Base-by-base conservation (phyloP, 768 basidiomycete genomes). In the Podaxis pistillaris region DNA sequence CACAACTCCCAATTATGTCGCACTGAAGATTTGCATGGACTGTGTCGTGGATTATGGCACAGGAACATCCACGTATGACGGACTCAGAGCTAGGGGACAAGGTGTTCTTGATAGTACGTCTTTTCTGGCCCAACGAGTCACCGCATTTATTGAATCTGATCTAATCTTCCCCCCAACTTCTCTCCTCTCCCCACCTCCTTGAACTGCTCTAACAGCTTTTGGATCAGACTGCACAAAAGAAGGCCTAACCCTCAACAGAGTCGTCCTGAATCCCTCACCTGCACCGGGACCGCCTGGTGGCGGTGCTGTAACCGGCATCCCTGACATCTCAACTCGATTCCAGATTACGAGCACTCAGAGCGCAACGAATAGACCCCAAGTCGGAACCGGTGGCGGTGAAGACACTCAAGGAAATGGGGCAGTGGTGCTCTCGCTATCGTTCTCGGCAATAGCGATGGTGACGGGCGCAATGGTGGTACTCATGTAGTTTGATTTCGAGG, bases 1-100 rank as follows among this genome's bases (percentile, higher is more conserved):
- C 11, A 58, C 41, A n/a, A n/a, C 4, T 9, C 26, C 41, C 13
- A 58, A 58, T 24, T n/a, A 58, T 24, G 28, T 58, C 26, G 56
- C 56, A 6, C 22, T 58, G 44, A 58, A 49, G 30, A 33, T 58
- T 11, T 58, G 56, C 15, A 58, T 58, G 56, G 56, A 58, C 17
- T 58, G 56, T 12, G 24, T 58, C 13, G 56, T 56, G 19, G 56
- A 56, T 44, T 56, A 41, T 44, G 56, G 56, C 17, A 44, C 41
- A 9, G 56, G 41, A 8, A 58, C 56, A 28, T 44, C 56, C 1
- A 46, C 56, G 7, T 58, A 44, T 17, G 28, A n/a, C 15, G 41
- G 33, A 6, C 30, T 58, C 6, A 26, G 44, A 11, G 9, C 13
- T n/a, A 13, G 37, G 9, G 56, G 41, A 22, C 41, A 58, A 28